phyloP scores from a whole-genome alignment of 495 filamentous ascomycete species.

The Amorphotheca resinae region DNA sequence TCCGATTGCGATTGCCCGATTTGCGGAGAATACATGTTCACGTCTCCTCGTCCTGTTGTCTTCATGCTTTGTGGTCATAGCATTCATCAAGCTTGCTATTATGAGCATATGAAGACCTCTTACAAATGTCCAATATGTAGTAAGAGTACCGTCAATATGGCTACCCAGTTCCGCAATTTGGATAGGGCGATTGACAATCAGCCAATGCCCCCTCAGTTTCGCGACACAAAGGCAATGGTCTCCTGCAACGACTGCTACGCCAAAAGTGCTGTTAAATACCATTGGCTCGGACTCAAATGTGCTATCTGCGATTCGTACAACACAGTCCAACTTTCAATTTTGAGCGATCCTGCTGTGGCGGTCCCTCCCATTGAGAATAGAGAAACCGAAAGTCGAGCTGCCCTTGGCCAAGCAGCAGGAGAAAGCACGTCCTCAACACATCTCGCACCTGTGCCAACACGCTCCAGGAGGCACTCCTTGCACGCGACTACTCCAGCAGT shows the following conservation, averaged over 20 bases:
- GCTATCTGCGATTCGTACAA: constrained; percentile 75
- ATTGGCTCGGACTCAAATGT: constrained; percentile 92
- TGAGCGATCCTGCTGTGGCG: constrained; percentile 19
- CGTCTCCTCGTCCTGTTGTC: constrained; percentile 75
- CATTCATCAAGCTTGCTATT: constrained; percentile 80
- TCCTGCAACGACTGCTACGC: constrained; percentile 91
- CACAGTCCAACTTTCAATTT: constrained; percentile 58
- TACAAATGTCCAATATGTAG: constrained; percentile 95
- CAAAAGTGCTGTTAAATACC: constrained; percentile 73
- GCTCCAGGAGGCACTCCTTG: constrained; percentile 28
- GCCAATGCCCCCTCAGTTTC: constrained; percentile 81
- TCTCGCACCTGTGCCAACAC: constrained; percentile 12
- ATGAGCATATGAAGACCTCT: constrained; percentile 69
- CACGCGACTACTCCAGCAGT: constrained; percentile 27
- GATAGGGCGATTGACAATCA: constrained; percentile 76
- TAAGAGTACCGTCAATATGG: constrained; percentile 92
- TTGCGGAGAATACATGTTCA: constrained; percentile 94
- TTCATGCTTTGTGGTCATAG: constrained; percentile 96
- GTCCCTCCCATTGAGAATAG: constrained; percentile 10
- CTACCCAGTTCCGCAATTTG: constrained; percentile 80
- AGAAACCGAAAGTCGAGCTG: constrained; percentile 7
- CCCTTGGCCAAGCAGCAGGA: neutral
- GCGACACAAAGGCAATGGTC: constrained; percentile 65
- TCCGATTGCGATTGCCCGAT: constrained; percentile 98
- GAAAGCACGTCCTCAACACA: neutral